A percentile compares a stretch with the other conserved stretches of the same genome.
Conservation (phyloP, 768 basidiomycete species). For the Boletus coccyginus region DNA sequence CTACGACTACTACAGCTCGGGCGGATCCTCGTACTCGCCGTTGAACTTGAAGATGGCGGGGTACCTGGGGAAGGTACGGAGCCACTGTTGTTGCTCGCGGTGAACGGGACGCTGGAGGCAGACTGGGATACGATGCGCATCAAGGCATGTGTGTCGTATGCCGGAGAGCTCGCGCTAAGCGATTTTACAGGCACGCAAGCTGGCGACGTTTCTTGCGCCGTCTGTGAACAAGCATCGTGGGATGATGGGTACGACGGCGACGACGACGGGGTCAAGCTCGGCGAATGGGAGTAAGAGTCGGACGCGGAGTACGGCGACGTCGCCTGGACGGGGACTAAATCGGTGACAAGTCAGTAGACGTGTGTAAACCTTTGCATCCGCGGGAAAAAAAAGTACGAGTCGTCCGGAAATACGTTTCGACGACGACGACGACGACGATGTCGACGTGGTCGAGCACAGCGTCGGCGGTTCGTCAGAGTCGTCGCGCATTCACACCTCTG, state of each 20-base stretch:
- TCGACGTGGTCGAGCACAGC: too few species aligned
- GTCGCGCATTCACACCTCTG: too few species aligned
- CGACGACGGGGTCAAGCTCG: not conserved
- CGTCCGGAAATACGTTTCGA: too few species aligned
- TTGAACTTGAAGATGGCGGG: slow-evolving; percentile 50
- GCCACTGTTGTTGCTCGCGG: slow-evolving; percentile 67
- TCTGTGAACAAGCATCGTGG: slow-evolving; percentile 38
- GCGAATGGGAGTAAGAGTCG: slow-evolving; percentile 23
- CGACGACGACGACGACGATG: too few species aligned
- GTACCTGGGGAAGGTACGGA: slow-evolving; percentile 14
- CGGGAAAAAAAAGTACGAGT: slow-evolving; percentile 21
- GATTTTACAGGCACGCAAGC: slow-evolving; percentile 27
- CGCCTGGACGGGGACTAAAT: slow-evolving; percentile 23
- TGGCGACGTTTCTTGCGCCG: slow-evolving; percentile 33
- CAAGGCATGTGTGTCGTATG: slow-evolving; percentile 46
- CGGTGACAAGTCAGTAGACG: not conserved
- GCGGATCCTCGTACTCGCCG: slow-evolving; percentile 63
- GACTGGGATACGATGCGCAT: slow-evolving; percentile 65
- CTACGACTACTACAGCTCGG: slow-evolving; percentile 50
- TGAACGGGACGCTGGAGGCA: slow-evolving; percentile 58
- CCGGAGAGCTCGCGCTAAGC: not conserved
- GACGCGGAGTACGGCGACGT: slow-evolving; percentile 28
- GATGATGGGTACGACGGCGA: slow-evolving; percentile 16
- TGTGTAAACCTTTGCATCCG: slow-evolving; percentile 8
- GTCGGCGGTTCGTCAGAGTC: too few species aligned